phyloP scores from a whole-genome alignment of 2,329 filamentous ascomycete genomes.

The Rosellinia necatrix region DNA sequence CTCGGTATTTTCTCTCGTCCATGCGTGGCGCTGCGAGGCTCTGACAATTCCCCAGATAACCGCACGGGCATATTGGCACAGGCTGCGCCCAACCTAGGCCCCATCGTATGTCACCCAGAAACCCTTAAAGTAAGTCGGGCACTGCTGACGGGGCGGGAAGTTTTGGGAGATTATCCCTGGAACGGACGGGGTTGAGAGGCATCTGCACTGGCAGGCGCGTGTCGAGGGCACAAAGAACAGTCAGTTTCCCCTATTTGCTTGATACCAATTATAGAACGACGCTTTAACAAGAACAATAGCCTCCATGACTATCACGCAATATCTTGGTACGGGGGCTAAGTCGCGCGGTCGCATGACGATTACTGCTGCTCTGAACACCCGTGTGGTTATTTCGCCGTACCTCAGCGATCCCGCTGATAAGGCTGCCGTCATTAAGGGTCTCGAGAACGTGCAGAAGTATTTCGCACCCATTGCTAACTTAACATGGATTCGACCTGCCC shows the following conservation, averaged over 20 bases:
- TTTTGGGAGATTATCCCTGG: constrained; percentile 62
- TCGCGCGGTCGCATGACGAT: constrained; percentile 67
- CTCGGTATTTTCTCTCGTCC: constrained; percentile 42
- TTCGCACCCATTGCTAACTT: constrained; percentile 60
- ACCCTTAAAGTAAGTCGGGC: not conserved
- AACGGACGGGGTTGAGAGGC: constrained; percentile 62
- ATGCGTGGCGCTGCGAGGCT: not conserved
- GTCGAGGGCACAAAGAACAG: constrained; percentile 54
- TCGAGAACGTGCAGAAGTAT: constrained; percentile 62
- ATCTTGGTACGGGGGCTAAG: constrained; percentile 66
- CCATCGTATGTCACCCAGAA: constrained; percentile 47
- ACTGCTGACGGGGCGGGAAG: constrained; percentile 26
- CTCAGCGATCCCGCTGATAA: constrained; percentile 61
- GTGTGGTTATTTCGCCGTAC: constrained; percentile 63
- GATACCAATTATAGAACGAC: not conserved
- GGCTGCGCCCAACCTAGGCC: constrained; percentile 66
- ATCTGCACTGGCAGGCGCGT: constrained; percentile 69
- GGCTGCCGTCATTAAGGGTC: constrained; percentile 63
- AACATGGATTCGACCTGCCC: constrained; percentile 58
- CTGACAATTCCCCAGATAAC: constrained; percentile 27
- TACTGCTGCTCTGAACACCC: constrained; percentile 58
- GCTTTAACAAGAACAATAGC: constrained; percentile 33
- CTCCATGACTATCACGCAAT: constrained; percentile 61
- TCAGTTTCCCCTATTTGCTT: not conserved
- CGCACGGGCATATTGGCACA: constrained; percentile 63